phyloP scores from a whole-genome alignment of 2,329 filamentous ascomycete genomes.

The Corinectria fuckeliana region DNA sequence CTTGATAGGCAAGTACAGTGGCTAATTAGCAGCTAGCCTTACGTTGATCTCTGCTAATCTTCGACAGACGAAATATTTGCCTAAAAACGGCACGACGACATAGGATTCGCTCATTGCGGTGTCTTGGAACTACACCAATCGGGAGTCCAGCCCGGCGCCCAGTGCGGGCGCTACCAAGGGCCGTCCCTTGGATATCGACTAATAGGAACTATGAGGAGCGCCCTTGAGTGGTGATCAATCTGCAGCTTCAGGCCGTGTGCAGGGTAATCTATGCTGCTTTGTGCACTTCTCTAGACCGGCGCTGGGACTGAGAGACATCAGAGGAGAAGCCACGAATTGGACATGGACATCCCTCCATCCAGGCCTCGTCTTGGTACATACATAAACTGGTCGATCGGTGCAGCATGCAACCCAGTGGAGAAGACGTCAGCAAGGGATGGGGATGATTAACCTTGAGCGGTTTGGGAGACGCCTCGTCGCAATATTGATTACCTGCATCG shows the following conservation, averaged over 20 bases:
- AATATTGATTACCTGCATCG: neutral
- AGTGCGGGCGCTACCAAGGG: conserved; percentile 28
- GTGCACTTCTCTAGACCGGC: too few species aligned
- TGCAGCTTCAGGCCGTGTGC: neutral
- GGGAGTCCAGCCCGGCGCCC: neutral
- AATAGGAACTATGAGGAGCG: neutral
- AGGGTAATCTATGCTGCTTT: too few species aligned
- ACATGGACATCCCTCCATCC: neutral
- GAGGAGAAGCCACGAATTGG: neutral
- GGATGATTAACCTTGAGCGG: neutral
- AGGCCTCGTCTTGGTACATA: neutral
- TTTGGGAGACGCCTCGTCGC: neutral
- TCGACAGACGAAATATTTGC: neutral
- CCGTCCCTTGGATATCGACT: conserved; percentile 27
- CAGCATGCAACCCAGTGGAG: neutral
- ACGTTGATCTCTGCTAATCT: neutral
- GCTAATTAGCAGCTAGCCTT: too few species aligned
- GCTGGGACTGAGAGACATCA: neutral
- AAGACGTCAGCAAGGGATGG: neutral
- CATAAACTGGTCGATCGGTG: neutral
- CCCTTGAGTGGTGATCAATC: neutral
- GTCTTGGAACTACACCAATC: conserved; percentile 24
- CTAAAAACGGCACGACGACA: neutral
- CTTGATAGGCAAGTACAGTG: too few species aligned
- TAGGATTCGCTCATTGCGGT: neutral